These are phyloP conservation scores for Penicillium sp. DNA, from an alignment of 2,329 filamentous ascomycete species.

Conservation along the genomic window DNA sequence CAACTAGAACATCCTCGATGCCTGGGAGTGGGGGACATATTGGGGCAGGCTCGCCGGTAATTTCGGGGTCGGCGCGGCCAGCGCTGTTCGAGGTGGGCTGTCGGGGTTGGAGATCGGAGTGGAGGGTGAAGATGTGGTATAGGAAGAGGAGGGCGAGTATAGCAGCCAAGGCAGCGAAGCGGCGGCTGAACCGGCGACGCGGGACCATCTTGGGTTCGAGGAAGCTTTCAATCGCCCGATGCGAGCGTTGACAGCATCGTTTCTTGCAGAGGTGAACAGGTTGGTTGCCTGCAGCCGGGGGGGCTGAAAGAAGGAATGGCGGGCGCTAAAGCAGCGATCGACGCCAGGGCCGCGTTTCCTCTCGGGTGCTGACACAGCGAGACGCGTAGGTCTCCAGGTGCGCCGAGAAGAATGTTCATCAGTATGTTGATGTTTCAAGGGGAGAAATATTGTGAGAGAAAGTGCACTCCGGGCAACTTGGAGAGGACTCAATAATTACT, in stretches of 20 bases:
- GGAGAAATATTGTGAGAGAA: background rate
- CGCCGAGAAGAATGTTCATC: background rate
- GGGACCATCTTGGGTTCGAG: slow-evolving; percentile 45
- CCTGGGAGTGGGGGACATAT: slow-evolving; percentile 44
- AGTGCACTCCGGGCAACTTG: background rate
- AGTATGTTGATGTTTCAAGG: background rate
- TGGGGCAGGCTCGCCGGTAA: slow-evolving; percentile 22
- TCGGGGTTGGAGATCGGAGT: slow-evolving; percentile 56
- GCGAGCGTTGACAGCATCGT: slow-evolving; percentile 18
- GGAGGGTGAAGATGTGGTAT: slow-evolving; percentile 62
- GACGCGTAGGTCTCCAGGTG: slow-evolving; percentile 16
- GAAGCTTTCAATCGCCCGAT: slow-evolving; percentile 15
- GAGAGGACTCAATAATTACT: background rate
- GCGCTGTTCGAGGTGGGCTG: slow-evolving; percentile 17
- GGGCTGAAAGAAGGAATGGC: background rate
- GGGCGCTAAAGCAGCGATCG: slow-evolving; percentile 18
- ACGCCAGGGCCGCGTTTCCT: slow-evolving; percentile 12
- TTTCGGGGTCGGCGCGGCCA: slow-evolving; percentile 8
- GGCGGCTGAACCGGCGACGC: slow-evolving; percentile 41
- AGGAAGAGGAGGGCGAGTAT: slow-evolving; percentile 60
- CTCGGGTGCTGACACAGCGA: slow-evolving; percentile 26
- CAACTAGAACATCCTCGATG: slow-evolving; percentile 58
- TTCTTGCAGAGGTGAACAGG: slow-evolving; percentile 6
- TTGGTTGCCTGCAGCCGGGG: slow-evolving; percentile 14
- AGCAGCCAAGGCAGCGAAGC: slow-evolving; percentile 55